Evolutionary conservation across 257 asterid genomes (phyloP).

Genomic region (Capsicum pubescens): DNA sequence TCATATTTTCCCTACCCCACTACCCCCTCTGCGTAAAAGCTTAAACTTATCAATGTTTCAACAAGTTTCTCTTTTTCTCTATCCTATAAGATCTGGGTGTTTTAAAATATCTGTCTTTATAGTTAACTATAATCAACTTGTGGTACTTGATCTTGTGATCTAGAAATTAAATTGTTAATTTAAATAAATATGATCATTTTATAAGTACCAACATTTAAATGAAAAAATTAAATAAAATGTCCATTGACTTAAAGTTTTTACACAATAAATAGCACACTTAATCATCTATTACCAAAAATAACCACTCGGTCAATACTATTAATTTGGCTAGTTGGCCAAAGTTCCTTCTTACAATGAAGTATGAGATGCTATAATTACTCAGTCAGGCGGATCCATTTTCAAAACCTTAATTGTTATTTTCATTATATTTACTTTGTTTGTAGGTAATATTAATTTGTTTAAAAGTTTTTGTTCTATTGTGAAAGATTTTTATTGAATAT

Average conservation of each 20-base stretch:
- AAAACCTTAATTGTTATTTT: slow-evolving; percentile 16
- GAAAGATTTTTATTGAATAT: not conserved
- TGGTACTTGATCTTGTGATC: not conserved
- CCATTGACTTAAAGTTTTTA: no score
- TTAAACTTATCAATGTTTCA: not conserved
- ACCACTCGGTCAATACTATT: no score
- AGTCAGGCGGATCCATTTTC: not conserved
- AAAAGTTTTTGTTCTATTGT: not conserved
- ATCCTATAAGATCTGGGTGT: not conserved
- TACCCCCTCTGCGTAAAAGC: not conserved
- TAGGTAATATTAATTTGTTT: not conserved
- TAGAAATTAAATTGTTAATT: not conserved
- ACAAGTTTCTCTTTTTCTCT: not conserved
- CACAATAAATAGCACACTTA: no score
- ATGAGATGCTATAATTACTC: not conserved
- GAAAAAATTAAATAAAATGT: no score
- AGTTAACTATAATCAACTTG: not conserved
- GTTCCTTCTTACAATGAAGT: not conserved
- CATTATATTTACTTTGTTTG: not conserved
- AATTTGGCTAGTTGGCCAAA: no score
- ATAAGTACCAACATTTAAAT: no score
- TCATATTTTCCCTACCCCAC: not conserved
- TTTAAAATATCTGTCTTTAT: not conserved
- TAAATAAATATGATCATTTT: no score
- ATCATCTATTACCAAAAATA: no score